A percentile compares a stretch with the other conserved stretches of the same genome.
Conservation (phyloP, 2,329 filamentous ascomycete genomes). For the Orbilia quercus region DNA sequence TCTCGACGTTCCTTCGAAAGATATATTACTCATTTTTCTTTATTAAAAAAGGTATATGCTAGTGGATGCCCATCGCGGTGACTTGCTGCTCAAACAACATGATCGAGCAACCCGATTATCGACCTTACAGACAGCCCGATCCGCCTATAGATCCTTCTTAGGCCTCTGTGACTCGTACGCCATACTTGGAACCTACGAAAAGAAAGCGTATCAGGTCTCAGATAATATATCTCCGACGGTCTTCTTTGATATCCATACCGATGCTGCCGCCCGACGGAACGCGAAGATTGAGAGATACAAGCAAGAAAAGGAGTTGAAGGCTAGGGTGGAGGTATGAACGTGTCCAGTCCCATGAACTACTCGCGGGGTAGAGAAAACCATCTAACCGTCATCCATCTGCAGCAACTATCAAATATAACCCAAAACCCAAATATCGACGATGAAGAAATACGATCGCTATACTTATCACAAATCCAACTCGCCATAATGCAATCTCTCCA, state of each 20-base stretch:
- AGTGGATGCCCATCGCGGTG: slow-evolving; percentile 80
- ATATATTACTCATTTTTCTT: slow-evolving; percentile 56
- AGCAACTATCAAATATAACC: slow-evolving; percentile 34
- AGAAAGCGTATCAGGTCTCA: slow-evolving; percentile 70
- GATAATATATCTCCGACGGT: slow-evolving; percentile 36
- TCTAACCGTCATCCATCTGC: not conserved
- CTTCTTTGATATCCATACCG: slow-evolving; percentile 54
- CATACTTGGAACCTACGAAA: slow-evolving; percentile 73
- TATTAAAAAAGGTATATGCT: slow-evolving; percentile 73
- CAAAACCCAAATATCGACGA: slow-evolving; percentile 76
- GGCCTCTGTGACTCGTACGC: slow-evolving; percentile 81
- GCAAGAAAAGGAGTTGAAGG: slow-evolving; percentile 84
- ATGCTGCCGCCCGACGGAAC: slow-evolving; percentile 77
- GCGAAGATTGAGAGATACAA: slow-evolving; percentile 87
- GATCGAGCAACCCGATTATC: slow-evolving; percentile 66
- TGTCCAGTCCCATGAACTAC: not conserved
- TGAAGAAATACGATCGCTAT: slow-evolving; percentile 80
- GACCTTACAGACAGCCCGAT: slow-evolving; percentile 73
- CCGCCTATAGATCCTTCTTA: slow-evolving; percentile 81
- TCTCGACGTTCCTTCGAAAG: not conserved
- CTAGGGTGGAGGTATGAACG: slow-evolving; percentile 76
- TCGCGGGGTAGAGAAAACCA: too few relatives aligned
- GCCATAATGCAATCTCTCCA: slow-evolving; percentile 84
- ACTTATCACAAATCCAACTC: slow-evolving; percentile 79
- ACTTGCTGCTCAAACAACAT: slow-evolving; percentile 77